Base-by-base conservation (phyloP, 768 basidiomycete genomes). In the Atractiella rhizophila region DNA sequence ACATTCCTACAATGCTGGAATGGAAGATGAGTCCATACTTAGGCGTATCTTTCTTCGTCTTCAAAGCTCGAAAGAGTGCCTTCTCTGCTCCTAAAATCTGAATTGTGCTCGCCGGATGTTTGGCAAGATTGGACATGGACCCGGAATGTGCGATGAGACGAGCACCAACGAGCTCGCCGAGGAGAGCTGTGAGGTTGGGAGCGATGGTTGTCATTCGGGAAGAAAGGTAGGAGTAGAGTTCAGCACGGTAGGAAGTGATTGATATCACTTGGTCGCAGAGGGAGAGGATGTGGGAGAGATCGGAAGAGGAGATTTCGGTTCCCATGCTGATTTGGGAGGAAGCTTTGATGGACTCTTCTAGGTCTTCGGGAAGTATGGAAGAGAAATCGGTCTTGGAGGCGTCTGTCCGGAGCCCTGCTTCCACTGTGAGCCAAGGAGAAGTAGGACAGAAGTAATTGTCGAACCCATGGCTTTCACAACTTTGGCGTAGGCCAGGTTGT, bases 21-120 rank as follows among this genome's bases (percentile, higher is more conserved):
- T 96, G 91, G 62, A 94, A 98, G 52, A 98, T 96, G n/a, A 96
- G 66, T 46, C 91, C 91, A 56, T 98, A 96, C 64, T 98, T 98
- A 29, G 63, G 63, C 4, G 63, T 64, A 47, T 64, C 63, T 51
- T 64, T 62, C 54, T 64, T 64, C 29, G 63, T 64, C 56, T 64
- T 64, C 42, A 64, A 54, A 8, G 63, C 63, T 44, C 63, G 51
- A 59, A 64, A 64, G 28, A 64, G 49, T 1, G 63, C 63, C 59
- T 64, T 64, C 50, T 64, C 63, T 18, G 63, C 63, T 42, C 63
- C 63, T 35, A 64, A 56, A 40, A 64, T 64, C 55, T 64, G 63
- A 27, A 64, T 59, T 23, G 63, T 64, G 32, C 60, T 61, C n/a
- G 63, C 63, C 11, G 63, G 63, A 51, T 61, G 59, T 50, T 64